Base-by-base conservation (phyloP, 306 rosid species). In the Prosopis cineraria region DNA sequence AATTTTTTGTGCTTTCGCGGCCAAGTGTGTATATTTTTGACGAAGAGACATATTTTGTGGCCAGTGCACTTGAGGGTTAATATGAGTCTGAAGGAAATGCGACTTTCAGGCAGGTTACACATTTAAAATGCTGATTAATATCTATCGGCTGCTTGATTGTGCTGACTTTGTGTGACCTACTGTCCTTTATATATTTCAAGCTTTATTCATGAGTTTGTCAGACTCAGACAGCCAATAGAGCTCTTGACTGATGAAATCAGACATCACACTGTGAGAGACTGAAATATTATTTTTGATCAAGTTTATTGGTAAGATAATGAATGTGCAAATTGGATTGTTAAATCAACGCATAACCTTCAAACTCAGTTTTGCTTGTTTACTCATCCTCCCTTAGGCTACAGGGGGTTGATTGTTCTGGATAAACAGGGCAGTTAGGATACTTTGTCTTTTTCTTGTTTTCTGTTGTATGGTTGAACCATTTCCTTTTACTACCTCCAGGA, bases 1-100 rank as follows among this genome's bases (percentile, higher is more conserved):
- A 24, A 10, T 39, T n/a, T 39, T 67, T 33, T 39, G 10, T 39
- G 25, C 69, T 67, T 72, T 73, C 43, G 7, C 20, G 82, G 70
- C 41, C 30, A 40, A 64, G 5, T 72, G 62, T 53, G 37, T 43
- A 52, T 73, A 25, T 62, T 1, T 1, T 30, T 22, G 55, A 33
- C 25, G 40, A 44, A 66, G 65, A 50, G 41, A 60, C 50, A 31
- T 47, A 27, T 72, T 12, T 48, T 63, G 4, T 65, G 60, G 78
- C 43, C 34, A 16, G 25, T 40, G 52, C 13, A 4, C 20, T 22
- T 68, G 2, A 34, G 62, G 27, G 73, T 36, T 48, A 2, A 31
- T 10, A 31, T 31, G 55, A 27, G 10, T 6, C 14, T 29, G 2
- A 30, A 50, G 62, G 27, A 34, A 63, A 71, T 59, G 56, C 47